Evolutionary conservation across 2,329 filamentous ascomycete species (phyloP).

Genomic region (Epichloe hybrida): DNA sequence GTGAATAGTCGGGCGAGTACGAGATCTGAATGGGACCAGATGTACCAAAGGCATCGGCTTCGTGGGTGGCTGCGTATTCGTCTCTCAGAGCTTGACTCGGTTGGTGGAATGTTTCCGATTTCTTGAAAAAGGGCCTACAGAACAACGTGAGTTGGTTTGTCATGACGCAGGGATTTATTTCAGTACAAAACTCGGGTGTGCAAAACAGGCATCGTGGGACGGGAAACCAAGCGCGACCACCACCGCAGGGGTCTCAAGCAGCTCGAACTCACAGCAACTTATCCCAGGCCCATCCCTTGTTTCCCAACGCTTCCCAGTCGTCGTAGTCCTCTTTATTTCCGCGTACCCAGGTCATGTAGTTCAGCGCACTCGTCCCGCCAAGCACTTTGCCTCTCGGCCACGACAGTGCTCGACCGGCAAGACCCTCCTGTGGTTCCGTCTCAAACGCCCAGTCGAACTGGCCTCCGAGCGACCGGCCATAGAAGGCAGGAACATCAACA

Average conservation of each 20-base stretch:
- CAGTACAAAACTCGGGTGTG: no score
- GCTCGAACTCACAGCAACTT: slow-evolving; percentile 16
- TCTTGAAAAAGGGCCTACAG: slow-evolving; percentile 35
- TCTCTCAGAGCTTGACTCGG: slow-evolving; percentile 20
- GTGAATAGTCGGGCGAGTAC: slow-evolving; percentile 26
- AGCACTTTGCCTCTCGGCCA: slow-evolving; percentile 37
- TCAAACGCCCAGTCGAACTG: slow-evolving; percentile 28
- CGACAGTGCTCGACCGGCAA: slow-evolving; percentile 24
- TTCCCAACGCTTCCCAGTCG: slow-evolving; percentile 43
- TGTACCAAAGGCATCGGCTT: slow-evolving; percentile 26
- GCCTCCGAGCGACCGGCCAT: slow-evolving; percentile 22
- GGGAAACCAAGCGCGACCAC: no score
- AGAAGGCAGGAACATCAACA: slow-evolving; percentile 27
- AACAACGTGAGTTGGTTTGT: neutral
- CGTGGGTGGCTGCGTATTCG: slow-evolving; percentile 24
- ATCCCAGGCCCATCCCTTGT: slow-evolving; percentile 44
- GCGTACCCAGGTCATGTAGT: slow-evolving; percentile 42
- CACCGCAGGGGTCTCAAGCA: no score
- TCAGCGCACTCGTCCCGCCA: slow-evolving; percentile 49
- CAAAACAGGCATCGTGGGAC: no score
- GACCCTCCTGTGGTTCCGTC: slow-evolving; percentile 23
- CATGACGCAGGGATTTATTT: neutral
- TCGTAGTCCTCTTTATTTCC: slow-evolving; percentile 36
- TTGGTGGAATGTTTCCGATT: slow-evolving; percentile 32
- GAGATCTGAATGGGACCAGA: slow-evolving; percentile 35